Evolutionary conservation across 768 basidiomycete genomes (phyloP).

Genomic region (Rubroboletus satanas): DNA sequence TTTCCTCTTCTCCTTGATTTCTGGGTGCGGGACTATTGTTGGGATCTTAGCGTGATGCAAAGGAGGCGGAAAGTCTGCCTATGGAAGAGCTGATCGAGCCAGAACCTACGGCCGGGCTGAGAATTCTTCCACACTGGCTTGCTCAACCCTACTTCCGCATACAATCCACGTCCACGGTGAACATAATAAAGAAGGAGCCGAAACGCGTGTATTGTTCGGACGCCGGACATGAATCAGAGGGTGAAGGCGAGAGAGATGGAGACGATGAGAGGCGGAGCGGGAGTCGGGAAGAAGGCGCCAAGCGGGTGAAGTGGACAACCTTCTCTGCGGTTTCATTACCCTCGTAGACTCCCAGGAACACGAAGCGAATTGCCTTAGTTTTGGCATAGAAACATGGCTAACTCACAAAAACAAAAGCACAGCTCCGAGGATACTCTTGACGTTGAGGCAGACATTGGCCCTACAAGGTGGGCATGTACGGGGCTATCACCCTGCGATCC

Average conservation of each 20-base stretch:
- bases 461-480: background rate
- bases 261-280: background rate
- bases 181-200: background rate
- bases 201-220: constrained; percentile 4
- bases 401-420: background rate
- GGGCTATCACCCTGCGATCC: background rate
- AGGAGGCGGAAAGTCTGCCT: constrained; percentile 26
- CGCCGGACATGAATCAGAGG: background rate
- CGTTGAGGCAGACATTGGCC: background rate
- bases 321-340: background rate
- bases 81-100: constrained; percentile 37
- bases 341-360: background rate
- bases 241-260: background rate
- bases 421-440: background rate
- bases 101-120: constrained; percentile 48
- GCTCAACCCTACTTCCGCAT: constrained; percentile 63
- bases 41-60: constrained; percentile 44
- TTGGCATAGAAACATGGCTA: background rate
- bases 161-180: background rate
- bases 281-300: constrained; percentile 1
- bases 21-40: background rate
- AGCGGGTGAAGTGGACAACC: constrained; percentile 9
- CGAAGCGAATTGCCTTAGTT: background rate
- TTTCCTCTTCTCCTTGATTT: background rate
- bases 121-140: constrained; percentile 62